Conservation (phyloP, 768 basidiomycete species). For the Amanita pallidorosea region DNA sequence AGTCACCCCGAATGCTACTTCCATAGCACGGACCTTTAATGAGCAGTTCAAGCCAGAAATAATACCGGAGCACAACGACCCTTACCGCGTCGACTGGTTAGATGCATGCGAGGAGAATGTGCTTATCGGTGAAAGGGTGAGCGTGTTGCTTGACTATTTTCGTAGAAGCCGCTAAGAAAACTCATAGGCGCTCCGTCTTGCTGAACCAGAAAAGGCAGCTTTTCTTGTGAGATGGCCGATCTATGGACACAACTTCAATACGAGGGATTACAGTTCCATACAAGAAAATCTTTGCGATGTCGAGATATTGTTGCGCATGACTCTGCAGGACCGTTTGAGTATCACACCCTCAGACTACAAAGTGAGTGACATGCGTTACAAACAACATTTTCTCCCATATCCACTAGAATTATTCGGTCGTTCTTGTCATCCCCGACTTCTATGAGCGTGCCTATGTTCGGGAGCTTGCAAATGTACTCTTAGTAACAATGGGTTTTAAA, state of each 20-base stretch:
- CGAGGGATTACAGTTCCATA: slow-evolving; percentile 58
- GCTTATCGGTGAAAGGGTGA: slow-evolving; percentile 64
- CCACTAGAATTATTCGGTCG: slow-evolving; percentile 69
- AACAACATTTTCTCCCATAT: not conserved
- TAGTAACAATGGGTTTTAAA: slow-evolving; percentile 82
- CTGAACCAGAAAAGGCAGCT: slow-evolving; percentile 55
- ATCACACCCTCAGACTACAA: slow-evolving; percentile 46
- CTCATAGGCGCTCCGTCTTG: slow-evolving; percentile 54
- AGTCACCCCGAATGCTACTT: slow-evolving; percentile 59
- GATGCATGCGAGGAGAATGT: slow-evolving; percentile 38
- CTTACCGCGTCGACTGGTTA: slow-evolving; percentile 80
- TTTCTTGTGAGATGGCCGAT: slow-evolving; percentile 81
- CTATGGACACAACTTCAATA: slow-evolving; percentile 74
- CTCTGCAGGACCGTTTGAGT: slow-evolving; percentile 49
- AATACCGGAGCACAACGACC: slow-evolving; percentile 80
- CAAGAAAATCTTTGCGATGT: slow-evolving; percentile 72
- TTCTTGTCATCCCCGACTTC: slow-evolving; percentile 88
- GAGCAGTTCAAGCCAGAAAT: slow-evolving; percentile 75
- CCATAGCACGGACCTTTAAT: slow-evolving; percentile 71
- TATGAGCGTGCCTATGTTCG: slow-evolving; percentile 80
- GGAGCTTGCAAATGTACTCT: slow-evolving; percentile 61
- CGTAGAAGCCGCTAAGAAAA: not conserved
- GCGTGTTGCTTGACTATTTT: slow-evolving; percentile 2
- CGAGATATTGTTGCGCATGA: slow-evolving; percentile 52
- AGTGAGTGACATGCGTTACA: slow-evolving; percentile 25